These are phyloP conservation scores for Crithidia fasciculata DNA, from an alignment of 208 protist species.

Conservation along the genomic window DNA sequence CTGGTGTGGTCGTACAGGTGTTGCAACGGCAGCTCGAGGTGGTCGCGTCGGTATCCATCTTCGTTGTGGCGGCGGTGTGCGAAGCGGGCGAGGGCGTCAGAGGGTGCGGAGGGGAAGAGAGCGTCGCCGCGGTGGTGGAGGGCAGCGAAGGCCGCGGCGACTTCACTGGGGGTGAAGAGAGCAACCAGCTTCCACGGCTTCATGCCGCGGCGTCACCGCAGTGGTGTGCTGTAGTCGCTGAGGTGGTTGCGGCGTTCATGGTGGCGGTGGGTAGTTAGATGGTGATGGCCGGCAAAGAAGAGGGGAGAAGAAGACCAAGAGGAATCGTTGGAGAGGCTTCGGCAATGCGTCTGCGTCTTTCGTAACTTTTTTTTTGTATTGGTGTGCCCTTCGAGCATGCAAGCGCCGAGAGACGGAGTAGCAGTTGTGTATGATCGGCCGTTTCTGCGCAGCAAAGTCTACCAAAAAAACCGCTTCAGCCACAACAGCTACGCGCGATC, in stretches of 20 bases:
- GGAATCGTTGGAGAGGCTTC: too few relatives aligned
- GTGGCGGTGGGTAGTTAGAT: too few relatives aligned
- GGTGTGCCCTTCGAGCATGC: too few relatives aligned
- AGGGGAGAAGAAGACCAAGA: too few relatives aligned
- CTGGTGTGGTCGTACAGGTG: slow-evolving; percentile 12
- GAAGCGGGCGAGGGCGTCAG: slow-evolving; percentile 17
- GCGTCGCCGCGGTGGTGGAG: slow-evolving; percentile 19
- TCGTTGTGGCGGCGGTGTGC: slow-evolving; percentile 14
- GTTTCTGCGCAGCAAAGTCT: too few relatives aligned
- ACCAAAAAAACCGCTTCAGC: neutral
- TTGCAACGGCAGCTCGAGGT: slow-evolving; percentile 41
- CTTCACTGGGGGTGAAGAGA: slow-evolving; percentile 42
- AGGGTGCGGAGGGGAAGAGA: neutral
- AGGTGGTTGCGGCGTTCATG: too few relatives aligned
- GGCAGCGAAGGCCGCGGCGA: slow-evolving; percentile 45
- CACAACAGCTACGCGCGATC: neutral
- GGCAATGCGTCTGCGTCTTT: too few relatives aligned
- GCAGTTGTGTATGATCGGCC: too few relatives aligned
- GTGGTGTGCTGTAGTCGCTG: too few relatives aligned
- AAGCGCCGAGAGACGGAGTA: too few relatives aligned
- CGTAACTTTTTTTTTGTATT: too few relatives aligned
- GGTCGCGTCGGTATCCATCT: slow-evolving; percentile 19
- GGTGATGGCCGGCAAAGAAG: too few relatives aligned
- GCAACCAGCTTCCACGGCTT: slow-evolving; percentile 22
- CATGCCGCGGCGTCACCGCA: slow-evolving; percentile 6